Conservation (phyloP, 495 filamentous ascomycete genomes). For the Glonium stellatum region DNA sequence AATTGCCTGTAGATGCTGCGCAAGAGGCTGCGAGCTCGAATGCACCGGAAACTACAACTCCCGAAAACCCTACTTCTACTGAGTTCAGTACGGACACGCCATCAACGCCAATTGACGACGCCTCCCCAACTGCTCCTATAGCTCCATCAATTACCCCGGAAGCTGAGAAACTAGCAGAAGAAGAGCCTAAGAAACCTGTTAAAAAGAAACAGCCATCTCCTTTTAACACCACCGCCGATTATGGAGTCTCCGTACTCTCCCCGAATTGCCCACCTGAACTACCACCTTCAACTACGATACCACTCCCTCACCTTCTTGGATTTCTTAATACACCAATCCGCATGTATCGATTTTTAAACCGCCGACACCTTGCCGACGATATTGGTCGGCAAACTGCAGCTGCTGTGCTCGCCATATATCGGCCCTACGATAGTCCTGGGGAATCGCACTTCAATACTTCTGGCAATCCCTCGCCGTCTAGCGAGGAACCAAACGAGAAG, state of each 20-base stretch:
- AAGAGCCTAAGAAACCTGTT: conserved; percentile 39
- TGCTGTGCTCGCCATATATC: conserved; percentile 61
- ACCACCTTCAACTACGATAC: conserved; percentile 61
- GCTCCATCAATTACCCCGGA: conserved; percentile 27
- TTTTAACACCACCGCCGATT: conserved; percentile 64
- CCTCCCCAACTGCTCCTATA: conserved; percentile 25
- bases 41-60: background rate
- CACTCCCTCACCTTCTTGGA: conserved; percentile 84
- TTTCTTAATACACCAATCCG: conserved; percentile 86
- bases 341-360: conserved; percentile 81
- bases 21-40: background rate
- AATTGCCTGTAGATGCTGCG: conserved; percentile 22
- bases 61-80: background rate
- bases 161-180: conserved; percentile 41
- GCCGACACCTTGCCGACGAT: conserved; percentile 74
- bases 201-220: conserved; percentile 52
- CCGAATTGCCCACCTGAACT: conserved; percentile 53
- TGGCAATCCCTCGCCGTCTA: background rate
- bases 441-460: conserved; percentile 26
- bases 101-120: conserved; percentile 29
- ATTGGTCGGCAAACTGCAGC: conserved; percentile 86
- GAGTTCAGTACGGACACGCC: background rate
- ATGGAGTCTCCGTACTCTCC: conserved; percentile 55
- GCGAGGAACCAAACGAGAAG: background rate
- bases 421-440: conserved; percentile 39